phyloP scores from a whole-genome alignment of 1,139 yeast species.

The Groenewaldozyma auringiensis region DNA sequence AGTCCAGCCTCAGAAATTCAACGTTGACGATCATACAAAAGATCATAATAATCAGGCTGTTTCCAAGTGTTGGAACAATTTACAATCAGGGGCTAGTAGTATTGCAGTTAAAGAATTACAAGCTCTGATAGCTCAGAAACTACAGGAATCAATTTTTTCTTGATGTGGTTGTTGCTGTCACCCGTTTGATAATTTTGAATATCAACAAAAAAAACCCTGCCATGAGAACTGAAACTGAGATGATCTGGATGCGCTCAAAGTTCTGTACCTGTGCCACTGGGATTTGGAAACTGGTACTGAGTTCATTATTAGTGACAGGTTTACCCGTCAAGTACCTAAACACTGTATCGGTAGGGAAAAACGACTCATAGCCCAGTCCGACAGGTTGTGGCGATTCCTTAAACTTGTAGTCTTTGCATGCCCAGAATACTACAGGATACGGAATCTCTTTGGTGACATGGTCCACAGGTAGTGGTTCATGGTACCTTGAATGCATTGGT shows the following conservation, averaged over 20 bases:
- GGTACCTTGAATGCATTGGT: constrained; percentile 45
- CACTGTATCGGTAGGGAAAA: constrained; percentile 39
- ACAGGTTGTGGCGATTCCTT: constrained; percentile 20
- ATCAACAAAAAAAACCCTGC: constrained; percentile 31
- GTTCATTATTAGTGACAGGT: constrained; percentile 1
- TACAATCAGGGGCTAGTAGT: constrained; percentile 1
- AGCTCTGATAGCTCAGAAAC: neutral
- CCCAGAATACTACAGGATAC: constrained; percentile 42
- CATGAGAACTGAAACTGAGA: constrained; percentile 29
- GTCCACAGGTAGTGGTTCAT: constrained; percentile 29
- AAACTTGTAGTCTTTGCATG: constrained; percentile 35
- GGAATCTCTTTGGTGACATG: constrained; percentile 22
- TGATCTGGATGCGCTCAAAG: constrained; percentile 26
- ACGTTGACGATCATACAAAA: neutral
- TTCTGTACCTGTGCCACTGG: constrained; percentile 33
- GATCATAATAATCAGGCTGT: neutral
- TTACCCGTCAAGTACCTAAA: constrained; percentile 30
- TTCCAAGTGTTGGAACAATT: neutral
- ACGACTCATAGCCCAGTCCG: constrained; percentile 37
- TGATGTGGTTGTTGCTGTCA: neutral
- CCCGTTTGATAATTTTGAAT: constrained; percentile 21
- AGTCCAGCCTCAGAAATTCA: constrained; percentile 7
- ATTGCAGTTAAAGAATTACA: constrained; percentile 4
- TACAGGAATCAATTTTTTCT: neutral
- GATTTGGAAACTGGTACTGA: constrained; percentile 23